phyloP scores from a whole-genome alignment of 495 filamentous ascomycete species.

The Oidiodendron maius region DNA sequence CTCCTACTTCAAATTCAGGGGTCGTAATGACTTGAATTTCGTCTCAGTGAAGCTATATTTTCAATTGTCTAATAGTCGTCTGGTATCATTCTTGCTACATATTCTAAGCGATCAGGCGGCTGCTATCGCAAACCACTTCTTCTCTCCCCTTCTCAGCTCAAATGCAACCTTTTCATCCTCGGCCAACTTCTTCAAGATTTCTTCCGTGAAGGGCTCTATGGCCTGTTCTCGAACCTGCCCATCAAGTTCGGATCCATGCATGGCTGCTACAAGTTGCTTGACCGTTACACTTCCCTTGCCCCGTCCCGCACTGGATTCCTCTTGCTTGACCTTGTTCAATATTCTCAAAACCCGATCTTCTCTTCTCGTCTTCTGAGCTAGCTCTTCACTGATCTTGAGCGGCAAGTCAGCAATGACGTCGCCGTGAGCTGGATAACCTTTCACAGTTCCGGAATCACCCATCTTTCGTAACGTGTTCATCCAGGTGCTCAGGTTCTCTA shows the following conservation, averaged over 20 bases:
- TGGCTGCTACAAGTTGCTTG: constrained; percentile 29
- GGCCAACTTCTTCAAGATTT: constrained; percentile 43
- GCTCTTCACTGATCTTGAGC: constrained; percentile 47
- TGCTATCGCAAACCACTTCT: constrained; percentile 35
- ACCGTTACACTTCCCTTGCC: constrained; percentile 30
- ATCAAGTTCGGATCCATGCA: constrained; percentile 32
- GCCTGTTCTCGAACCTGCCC: constrained; percentile 23
- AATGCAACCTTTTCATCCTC: constrained; percentile 45
- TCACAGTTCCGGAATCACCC: constrained; percentile 51
- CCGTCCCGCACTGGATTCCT: not conserved
- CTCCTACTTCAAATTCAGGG: too few relatives aligned
- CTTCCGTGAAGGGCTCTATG: constrained; percentile 39
- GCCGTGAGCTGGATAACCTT: constrained; percentile 83
- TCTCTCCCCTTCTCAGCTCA: constrained; percentile 29
- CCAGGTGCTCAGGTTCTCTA: constrained; percentile 72
- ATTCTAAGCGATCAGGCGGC: too few relatives aligned
- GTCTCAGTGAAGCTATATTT: too few relatives aligned
- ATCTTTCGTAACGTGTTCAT: constrained; percentile 64
- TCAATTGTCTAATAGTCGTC: too few relatives aligned
- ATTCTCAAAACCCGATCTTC: constrained; percentile 31
- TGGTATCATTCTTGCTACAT: too few relatives aligned
- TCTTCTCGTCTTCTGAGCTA: constrained; percentile 30
- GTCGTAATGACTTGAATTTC: too few relatives aligned
- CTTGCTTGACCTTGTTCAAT: constrained; percentile 15
- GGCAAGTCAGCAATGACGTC: constrained; percentile 58